Conservation (phyloP, 306 rosid genomes). For the Dryas alaskensis region DNA sequence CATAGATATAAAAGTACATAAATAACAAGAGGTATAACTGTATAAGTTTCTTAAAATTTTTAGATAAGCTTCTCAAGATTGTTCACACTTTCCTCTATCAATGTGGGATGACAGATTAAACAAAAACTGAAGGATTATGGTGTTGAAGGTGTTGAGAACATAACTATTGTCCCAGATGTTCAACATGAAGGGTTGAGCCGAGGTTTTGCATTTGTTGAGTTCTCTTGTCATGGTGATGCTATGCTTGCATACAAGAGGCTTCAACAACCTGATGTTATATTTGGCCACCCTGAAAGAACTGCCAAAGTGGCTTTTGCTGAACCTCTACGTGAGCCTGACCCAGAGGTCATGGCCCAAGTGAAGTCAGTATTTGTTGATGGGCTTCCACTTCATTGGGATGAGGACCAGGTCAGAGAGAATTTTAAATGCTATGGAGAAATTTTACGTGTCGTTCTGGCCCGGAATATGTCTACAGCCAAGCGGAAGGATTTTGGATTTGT, state of each 20-base stretch:
- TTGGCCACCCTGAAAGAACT: conserved; percentile 81
- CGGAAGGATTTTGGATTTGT: conserved; percentile 86
- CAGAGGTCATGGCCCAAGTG: conserved; percentile 75
- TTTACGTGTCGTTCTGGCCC: conserved; percentile 53
- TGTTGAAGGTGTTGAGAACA: conserved; percentile 65
- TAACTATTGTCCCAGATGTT: conserved; percentile 66
- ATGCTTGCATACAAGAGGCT: conserved; percentile 83
- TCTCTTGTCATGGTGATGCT: conserved; percentile 70
- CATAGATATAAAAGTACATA: not conserved
- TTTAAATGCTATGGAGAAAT: conserved; percentile 65
- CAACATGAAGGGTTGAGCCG: conserved; percentile 64
- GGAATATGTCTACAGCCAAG: conserved; percentile 68
- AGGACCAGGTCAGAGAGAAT: conserved; percentile 47
- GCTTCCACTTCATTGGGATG: conserved; percentile 76
- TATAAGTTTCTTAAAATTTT: not conserved
- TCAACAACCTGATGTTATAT: conserved; percentile 76
- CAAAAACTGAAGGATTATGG: conserved; percentile 73
- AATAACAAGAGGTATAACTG: not conserved
- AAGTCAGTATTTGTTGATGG: conserved; percentile 77
- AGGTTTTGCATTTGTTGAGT: conserved; percentile 81
- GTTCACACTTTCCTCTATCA: conserved; percentile 27
- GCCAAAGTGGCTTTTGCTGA: conserved; percentile 90
- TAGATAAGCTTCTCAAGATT: conserved; percentile 14
- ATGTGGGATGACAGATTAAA: conserved; percentile 51
- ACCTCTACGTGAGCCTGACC: conserved; percentile 66